phyloP scores from a whole-genome alignment of 805 yeast genomes.

The Metschnikowia sp. region DNA sequence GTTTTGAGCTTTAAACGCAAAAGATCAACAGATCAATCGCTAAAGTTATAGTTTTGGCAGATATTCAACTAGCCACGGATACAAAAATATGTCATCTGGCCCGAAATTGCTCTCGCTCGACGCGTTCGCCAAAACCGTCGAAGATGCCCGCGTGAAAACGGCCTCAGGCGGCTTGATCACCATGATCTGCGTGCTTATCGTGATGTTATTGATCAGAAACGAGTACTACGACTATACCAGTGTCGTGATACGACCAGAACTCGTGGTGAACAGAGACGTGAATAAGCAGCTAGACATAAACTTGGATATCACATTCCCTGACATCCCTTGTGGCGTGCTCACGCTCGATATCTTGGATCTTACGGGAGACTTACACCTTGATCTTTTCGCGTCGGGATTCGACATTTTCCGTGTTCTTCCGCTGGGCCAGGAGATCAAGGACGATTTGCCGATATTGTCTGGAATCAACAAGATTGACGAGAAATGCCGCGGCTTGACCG shows the following conservation, averaged over 20 bases:
- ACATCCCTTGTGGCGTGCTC: constrained; percentile 79
- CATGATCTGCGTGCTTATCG: constrained; percentile 58
- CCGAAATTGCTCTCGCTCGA: constrained; percentile 61
- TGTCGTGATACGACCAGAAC: constrained; percentile 70
- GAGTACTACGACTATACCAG: constrained; percentile 76
- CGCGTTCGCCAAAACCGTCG: constrained; percentile 92
- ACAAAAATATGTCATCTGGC: constrained; percentile 18
- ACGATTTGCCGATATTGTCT: constrained; percentile 23
- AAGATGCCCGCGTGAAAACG: constrained; percentile 86
- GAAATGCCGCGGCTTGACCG: constrained; percentile 30
- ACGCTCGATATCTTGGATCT: constrained; percentile 86
- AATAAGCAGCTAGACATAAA: constrained; percentile 73
- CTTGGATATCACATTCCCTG: constrained; percentile 78
- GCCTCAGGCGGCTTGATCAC: constrained; percentile 90
- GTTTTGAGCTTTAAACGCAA: not conserved
- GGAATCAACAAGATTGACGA: constrained; percentile 24
- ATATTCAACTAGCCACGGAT: not conserved
- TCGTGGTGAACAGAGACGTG: constrained; percentile 83
- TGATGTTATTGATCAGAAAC: constrained; percentile 58
- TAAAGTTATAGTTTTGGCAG: not conserved
- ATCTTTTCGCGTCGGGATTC: constrained; percentile 68
- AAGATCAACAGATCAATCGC: not conserved
- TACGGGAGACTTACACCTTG: constrained; percentile 79
- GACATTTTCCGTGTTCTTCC: constrained; percentile 60
- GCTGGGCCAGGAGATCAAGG: constrained; percentile 45